Evolutionary conservation across 768 basidiomycete genomes (phyloP), one percentile per base, ranked within the genome.

Genomic region (Leccinum uliginosum): DNA sequence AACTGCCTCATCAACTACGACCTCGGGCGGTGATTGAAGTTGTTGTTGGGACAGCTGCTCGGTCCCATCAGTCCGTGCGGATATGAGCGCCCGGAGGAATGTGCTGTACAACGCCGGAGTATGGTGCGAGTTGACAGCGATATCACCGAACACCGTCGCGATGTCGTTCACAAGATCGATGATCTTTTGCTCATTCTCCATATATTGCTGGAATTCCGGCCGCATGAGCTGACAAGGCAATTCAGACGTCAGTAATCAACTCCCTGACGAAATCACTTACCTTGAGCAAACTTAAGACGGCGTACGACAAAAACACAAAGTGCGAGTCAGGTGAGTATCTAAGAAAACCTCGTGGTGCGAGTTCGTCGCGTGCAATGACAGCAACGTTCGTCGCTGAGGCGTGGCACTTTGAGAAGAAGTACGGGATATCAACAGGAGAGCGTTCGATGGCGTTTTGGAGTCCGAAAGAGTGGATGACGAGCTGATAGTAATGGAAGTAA

Each of bases 391-490:
- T 84, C 3, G 91, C 91, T 9, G 83, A 80, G 3, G 82, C 78
- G 69, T 93, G 85, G 58, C 87, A 88, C 32, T 89, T 83, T 14
- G 84, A 81, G 66, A 93, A 93, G 75, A 93, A 93, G 73, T 93
- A 86, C 0, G 85, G 85, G 43, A 91, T 85, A 66, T 93, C 84
- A 44, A 89, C 72, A 1, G 81, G 73, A 4, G 82, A 79, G 19
- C 83, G 80, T 72, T 96, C 95, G 55, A 98, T 74, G n/a, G 96
- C 93, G 66, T 96, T 91, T 71, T 99, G 95, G 44, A 99, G 80
- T 11, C 96, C 96, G 64, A 99, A 99, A 1, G 95, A 96, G 68
- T 97, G 94, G 56, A 98, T 75, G 35, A 97, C 91, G 51, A 99
- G 82, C 74, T 84, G 83, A 24, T 87, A 83, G 65, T 96, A 96